Conservation (phyloP, 2,329 filamentous ascomycete species). For the Hymenoscyphus linearis region DNA sequence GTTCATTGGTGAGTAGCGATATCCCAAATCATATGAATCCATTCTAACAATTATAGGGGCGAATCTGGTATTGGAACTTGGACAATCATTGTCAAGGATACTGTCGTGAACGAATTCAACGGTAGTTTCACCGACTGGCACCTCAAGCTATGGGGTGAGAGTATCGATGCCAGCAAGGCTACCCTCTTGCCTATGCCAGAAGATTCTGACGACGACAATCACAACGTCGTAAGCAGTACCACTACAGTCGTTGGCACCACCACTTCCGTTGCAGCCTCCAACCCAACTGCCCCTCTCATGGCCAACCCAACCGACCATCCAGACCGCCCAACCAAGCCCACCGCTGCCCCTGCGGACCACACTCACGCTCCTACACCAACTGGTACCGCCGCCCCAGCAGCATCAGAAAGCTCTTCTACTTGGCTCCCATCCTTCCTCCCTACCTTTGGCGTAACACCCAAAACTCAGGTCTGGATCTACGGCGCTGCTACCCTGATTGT, state of each 20-base stretch:
- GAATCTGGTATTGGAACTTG: constrained; percentile 83
- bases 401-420: constrained; percentile 28
- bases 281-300: constrained; percentile 39
- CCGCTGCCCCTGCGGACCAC: constrained; percentile 21
- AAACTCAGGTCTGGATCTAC: constrained; percentile 90
- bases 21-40: constrained; percentile 31
- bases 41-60: constrained; percentile 52
- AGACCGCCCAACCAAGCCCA: constrained; percentile 47
- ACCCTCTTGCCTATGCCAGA: constrained; percentile 73
- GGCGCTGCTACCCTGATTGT: constrained; percentile 79
- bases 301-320: constrained; percentile 56
- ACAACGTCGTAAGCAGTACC: constrained; percentile 59
- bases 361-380: constrained; percentile 16
- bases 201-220: constrained; percentile 77
- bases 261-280: constrained; percentile 38
- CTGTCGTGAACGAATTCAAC: constrained; percentile 65
- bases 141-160: constrained; percentile 89
- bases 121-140: constrained; percentile 89
- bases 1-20: constrained; percentile 73
- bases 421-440: constrained; percentile 84
- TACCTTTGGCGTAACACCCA: constrained; percentile 81
- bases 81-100: constrained; percentile 87
- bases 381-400: constrained; percentile 27
- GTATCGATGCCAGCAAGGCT: constrained; percentile 69
- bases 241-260: constrained; percentile 52